A percentile compares a stretch with the other conserved stretches of the same genome.
phyloP scores from a whole-genome alignment of 768 basidiomycete genomes.

The Serpula lacrymans region DNA sequence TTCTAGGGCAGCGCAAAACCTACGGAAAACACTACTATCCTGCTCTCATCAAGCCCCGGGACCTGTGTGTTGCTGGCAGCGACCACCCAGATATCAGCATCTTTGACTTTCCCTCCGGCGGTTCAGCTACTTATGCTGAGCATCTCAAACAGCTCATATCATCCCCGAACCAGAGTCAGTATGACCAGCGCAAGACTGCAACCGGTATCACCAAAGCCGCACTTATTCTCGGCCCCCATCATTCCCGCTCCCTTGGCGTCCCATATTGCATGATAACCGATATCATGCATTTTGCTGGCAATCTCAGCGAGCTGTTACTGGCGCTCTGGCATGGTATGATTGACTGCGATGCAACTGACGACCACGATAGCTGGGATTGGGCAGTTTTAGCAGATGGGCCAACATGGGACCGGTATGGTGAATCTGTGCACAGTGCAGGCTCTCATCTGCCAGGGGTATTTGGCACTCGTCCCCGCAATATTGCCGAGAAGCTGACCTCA shows the following conservation, averaged over 20 bases:
- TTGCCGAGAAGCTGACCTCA: constrained; percentile 32
- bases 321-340: constrained; percentile 14
- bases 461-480: constrained; percentile 27
- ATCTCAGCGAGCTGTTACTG: constrained; percentile 19
- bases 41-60: constrained; percentile 19
- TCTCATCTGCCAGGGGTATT: constrained; percentile 23
- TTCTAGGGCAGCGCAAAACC: constrained; percentile 23
- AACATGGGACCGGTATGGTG: constrained; percentile 19
- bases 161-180: constrained; percentile 13
- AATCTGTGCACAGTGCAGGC: constrained; percentile 8
- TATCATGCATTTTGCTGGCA: constrained; percentile 32
- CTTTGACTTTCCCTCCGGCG: constrained; percentile 3
- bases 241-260: constrained; percentile 15
- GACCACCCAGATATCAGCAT: constrained; percentile 20
- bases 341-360: constrained; percentile 1
- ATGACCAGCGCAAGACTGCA: constrained; percentile 16
- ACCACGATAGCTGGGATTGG: constrained; percentile 4
- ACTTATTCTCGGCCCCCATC: constrained; percentile 30
- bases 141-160: background rate
- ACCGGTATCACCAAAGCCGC: constrained; percentile 33
- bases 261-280: constrained; percentile 32
- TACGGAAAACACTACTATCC: constrained; percentile 28
- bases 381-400: constrained; percentile 2
- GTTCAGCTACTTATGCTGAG: constrained; percentile 6
- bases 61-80: constrained; percentile 16